Evolutionary conservation across 176 grass and related monocot genomes (phyloP).

Genomic region (Rhynchospora pubera): DNA sequence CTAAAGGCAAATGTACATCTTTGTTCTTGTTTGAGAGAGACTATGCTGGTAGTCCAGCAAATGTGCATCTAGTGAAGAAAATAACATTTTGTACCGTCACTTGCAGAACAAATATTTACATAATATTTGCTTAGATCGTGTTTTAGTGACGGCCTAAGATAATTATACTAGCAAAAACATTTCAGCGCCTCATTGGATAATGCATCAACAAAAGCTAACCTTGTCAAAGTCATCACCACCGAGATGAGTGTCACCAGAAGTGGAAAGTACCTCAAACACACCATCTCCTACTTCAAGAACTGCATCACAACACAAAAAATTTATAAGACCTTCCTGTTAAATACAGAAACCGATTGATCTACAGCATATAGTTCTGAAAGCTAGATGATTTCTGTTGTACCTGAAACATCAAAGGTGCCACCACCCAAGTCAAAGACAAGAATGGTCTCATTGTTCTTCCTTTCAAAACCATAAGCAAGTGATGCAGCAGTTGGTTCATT

Average conservation of each 20-base stretch:
- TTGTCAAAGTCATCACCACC: conserved; percentile 60
- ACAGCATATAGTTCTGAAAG: conserved; percentile 5
- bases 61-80: conserved; percentile 18
- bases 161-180: background rate
- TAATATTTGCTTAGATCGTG: background rate
- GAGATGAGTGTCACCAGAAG: conserved; percentile 53
- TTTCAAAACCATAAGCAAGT: conserved; percentile 94
- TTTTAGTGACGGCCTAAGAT: background rate
- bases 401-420: conserved; percentile 98
- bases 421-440: conserved; percentile 96
- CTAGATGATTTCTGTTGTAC: conserved; percentile 29
- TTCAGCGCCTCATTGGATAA: background rate
- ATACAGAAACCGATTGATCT: background rate
- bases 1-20: background rate
- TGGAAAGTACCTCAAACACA: conserved; percentile 51
- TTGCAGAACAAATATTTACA: background rate
- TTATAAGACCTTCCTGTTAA: background rate
- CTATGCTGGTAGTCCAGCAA: background rate
- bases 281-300: conserved; percentile 59
- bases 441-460: conserved; percentile 98
- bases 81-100: background rate
- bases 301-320: conserved; percentile 20
- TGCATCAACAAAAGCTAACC: conserved; percentile 20
- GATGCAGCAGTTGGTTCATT: conserved; percentile 99
- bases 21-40: too few species aligned